These are phyloP conservation scores for Bathelium albidoporum DNA, from an alignment of 495 filamentous ascomycete genomes.

Conservation along the genomic window DNA sequence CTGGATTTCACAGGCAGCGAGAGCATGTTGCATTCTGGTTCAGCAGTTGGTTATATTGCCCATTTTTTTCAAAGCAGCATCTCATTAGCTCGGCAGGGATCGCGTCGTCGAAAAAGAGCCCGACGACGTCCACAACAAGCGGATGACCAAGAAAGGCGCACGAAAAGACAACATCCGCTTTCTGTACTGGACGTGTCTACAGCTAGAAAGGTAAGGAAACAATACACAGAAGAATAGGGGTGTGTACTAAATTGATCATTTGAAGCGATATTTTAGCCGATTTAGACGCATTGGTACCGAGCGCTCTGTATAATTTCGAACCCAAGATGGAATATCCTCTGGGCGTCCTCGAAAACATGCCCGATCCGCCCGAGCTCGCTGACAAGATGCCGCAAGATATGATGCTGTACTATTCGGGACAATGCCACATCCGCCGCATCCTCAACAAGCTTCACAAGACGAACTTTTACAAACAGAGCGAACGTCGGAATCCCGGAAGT, in stretches of 20 bases:
- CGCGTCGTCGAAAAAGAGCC: not conserved
- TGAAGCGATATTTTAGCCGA: slow-evolving; percentile 94
- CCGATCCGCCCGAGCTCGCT: slow-evolving; percentile 5
- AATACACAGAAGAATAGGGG: not conserved
- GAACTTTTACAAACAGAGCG: slow-evolving; percentile 1
- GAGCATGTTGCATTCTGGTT: slow-evolving; percentile 58
- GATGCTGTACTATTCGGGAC: slow-evolving; percentile 73
- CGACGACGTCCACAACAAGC: too few relatives aligned
- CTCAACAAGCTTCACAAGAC: slow-evolving; percentile 75
- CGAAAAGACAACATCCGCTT: slow-evolving; percentile 42
- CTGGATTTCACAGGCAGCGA: slow-evolving; percentile 73
- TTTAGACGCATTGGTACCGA: slow-evolving; percentile 35
- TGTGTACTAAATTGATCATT: not conserved
- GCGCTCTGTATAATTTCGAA: slow-evolving; percentile 24
- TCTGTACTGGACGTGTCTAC: slow-evolving; percentile 89
- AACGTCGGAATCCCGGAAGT: slow-evolving; percentile 22
- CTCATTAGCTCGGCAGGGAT: not conserved
- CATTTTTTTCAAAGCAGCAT: not conserved
- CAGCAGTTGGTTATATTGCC: not conserved
- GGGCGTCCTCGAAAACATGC: slow-evolving; percentile 17
- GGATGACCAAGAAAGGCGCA: not conserved
- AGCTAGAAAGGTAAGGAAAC: slow-evolving; percentile 68
- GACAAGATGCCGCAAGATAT: slow-evolving; percentile 28
- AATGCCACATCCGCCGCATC: slow-evolving; percentile 75
- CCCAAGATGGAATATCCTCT: slow-evolving; percentile 54